Evolutionary conservation across 257 asterid genomes (phyloP), one percentile per base, ranked within the genome.

Genomic region (Parsonsia alboflavescens): DNA sequence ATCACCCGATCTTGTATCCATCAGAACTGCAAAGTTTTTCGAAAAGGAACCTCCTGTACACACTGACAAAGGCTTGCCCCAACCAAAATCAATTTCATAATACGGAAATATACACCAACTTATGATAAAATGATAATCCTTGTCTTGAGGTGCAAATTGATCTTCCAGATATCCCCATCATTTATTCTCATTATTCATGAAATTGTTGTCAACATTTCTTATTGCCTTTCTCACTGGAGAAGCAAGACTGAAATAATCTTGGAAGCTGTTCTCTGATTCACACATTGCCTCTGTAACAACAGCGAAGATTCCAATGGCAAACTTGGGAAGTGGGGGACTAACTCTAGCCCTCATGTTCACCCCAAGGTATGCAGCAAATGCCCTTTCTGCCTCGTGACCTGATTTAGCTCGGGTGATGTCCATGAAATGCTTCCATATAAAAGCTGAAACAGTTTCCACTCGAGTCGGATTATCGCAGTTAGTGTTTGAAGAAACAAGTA

Each of bases 271-370:
- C 21, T 49, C 21, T 0, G 54, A 49, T 5, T 49, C 54, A 13
- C 6, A 13, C 2, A 69, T 21, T 22, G 83, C 74, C 7, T 52
- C 7, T 13, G 74, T 67, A 15, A 42, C 5, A 19, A 56, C 17
- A 62, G 73, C 75, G 3, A 76, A 42, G 72, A 78, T 78, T 22
- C 83, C 83, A 46, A 75, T 75, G 1, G 49, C 7, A 36, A 46
- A 46, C 50, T 56, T 53, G 17, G 73, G 70, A 9, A 75, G 68
- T 17, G 66, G 48, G 33, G 72, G 72, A 16, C 65, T 57, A 62
- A 74, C 67, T 54, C 78, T 75, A 33, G 74, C 39, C 68, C 88
- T 85, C 73, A 87, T 11, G 66, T 81, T 83, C 79, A 83, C 88
- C 0, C 73, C 79, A 28, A 75, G 84, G 10, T 8, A 11, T 1